Base-by-base conservation (phyloP, 202 grass and related monocot genomes). In the Hordeum pubiflorum region DNA sequence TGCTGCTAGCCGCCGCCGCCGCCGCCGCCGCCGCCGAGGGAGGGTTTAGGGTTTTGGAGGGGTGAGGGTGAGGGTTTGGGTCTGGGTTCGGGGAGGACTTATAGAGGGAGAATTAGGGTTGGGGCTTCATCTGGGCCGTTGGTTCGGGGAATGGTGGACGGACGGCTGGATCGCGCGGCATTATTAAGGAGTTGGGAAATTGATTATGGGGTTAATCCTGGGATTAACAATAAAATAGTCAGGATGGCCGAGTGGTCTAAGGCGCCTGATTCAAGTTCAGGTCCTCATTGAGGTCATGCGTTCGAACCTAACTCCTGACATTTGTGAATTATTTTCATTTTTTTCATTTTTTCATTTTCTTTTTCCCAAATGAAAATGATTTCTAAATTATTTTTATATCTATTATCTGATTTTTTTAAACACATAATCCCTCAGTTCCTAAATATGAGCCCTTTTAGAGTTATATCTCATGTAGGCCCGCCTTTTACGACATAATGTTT, bases 211-310 rank as follows among this genome's bases (percentile, higher is more conserved):
- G 0, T 0, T n/a, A n/a, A 36, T 36, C 32, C 3, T 1, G 3
- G 1, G 2, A 4, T 17, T 0, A 7, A 15, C 1, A 29, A 1
- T 0, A 2, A n/a, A 48, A 0, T 37, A 13, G 40, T 78, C 75
- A 78, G 75, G 75, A 97, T 97, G 91, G 89, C 91, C 87, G 91
- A 94, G 89, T 97, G 94, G 94, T 94, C 94, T 89, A 92, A 93
- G 89, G 94, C 91, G 91, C 87, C 89, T 94, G 94, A 97, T 87
- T 97, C 89, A 97, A 94, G 91, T 94, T 97, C 91, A 91, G 89
- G 87, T 97, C 82, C 69, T 91, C 89, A 79, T 20, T 78, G 91
- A 93, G 91, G 85, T 91, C 89, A 89, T 32, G 2, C 1, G 24
- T 26, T 26, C 24, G 24, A 26, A 26, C 24, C 24, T 1, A 0